Evolutionary conservation across 2,329 filamentous ascomycete species (phyloP), one percentile per base, ranked within the genome.

Genomic region (Periglandula ipomoeae): DNA sequence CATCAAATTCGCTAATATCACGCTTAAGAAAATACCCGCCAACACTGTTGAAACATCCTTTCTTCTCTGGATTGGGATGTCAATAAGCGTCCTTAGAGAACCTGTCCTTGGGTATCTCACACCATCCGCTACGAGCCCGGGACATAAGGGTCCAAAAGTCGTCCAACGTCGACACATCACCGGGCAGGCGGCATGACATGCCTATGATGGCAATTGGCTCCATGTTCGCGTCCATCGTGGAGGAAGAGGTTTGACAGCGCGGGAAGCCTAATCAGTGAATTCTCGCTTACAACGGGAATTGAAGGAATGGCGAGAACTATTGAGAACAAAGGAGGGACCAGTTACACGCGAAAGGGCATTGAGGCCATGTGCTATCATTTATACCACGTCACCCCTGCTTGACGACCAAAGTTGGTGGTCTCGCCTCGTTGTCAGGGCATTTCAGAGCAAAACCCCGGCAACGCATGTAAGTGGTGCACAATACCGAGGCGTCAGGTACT

Each of bases 1-100:
- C 73, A 45, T 78, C 74, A 49, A 78, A 77, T 3, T 64, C 7
- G 65, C 62, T 23, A 73, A 61, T 26, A 49, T 77, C 73, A 19
- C 66, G 64, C 41, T 70, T 66, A 51, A 78, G 60, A 45, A 73
- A 74, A 55, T 70, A 68, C 2, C 63, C 64, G 4, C 63, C 61
- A 20, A 53, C 55, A 1, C 63, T 57, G 45, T 69, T 72, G 51
- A 65, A 62, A 44, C 62, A 60, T 5, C 70, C 70, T 22, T 62
- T 67, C 53, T 70, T 70, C 35, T 65, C 67, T 0, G 67, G 64
- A 49, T 71, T 70, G 0, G 71, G 68, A 44, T 73, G 70, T 42
- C 70, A 65, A 52, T 66, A 66, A 30, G 56, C 66, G 49, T 61
- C 63, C 50, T 59, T 68, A 51, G 70, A 68, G 62, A 78, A 79